A percentile compares a stretch with the other conserved stretches of the same genome.
Evolutionary conservation across 2,329 filamentous ascomycete species (phyloP).

Genomic region (Zymoseptoria brevis): DNA sequence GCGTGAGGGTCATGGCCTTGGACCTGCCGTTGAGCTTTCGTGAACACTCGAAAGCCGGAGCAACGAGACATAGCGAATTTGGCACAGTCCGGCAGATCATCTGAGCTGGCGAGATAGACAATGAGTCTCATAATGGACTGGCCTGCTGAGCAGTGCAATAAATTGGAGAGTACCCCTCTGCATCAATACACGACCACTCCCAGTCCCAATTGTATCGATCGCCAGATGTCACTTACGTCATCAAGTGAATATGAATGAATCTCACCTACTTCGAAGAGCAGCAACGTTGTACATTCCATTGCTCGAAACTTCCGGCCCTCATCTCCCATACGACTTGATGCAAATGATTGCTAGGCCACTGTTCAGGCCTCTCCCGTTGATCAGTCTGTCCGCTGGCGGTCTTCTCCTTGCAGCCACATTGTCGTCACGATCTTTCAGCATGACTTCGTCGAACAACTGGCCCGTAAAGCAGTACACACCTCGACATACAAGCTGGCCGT

Average conservation of each 20-base stretch:
- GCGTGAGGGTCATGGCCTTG: neutral
- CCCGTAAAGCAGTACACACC: slow-evolving; percentile 22
- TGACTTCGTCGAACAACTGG: slow-evolving; percentile 12
- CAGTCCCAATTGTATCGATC: neutral
- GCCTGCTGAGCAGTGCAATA: neutral
- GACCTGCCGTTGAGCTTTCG: neutral
- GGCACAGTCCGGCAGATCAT: neutral
- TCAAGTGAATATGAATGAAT: neutral
- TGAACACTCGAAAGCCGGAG: neutral
- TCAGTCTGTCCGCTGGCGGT: slow-evolving; percentile 8
- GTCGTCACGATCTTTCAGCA: neutral
- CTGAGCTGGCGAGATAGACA: neutral
- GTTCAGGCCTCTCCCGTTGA: slow-evolving; percentile 8
- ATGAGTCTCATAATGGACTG: neutral
- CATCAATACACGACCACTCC: neutral
- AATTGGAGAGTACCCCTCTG: neutral
- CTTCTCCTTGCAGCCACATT: slow-evolving; percentile 10
- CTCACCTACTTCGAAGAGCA: neutral
- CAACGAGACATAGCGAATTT: neutral
- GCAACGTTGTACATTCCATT: neutral
- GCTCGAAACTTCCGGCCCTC: neutral
- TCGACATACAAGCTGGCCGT: slow-evolving; percentile 29
- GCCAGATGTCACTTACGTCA: neutral
- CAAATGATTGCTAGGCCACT: slow-evolving; percentile 6
- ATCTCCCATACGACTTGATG: neutral